These are phyloP conservation scores for Trypanosoma mega DNA, from an alignment of 208 protist genomes.

Conservation along the genomic window DNA sequence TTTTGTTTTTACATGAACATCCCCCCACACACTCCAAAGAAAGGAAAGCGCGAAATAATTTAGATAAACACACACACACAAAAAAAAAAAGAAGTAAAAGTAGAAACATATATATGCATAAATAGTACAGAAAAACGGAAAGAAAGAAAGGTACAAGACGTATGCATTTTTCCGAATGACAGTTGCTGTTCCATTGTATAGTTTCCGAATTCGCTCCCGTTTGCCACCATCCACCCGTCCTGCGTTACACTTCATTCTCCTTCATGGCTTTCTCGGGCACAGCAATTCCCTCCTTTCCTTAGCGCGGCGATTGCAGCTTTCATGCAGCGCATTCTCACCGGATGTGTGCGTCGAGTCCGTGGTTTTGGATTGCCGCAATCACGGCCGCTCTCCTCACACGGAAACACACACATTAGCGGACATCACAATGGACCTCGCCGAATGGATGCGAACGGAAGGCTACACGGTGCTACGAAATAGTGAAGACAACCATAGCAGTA, in stretches of 20 bases:
- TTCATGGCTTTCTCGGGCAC: constrained; percentile 68
- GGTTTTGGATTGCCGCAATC: constrained; percentile 34
- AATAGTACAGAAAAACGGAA: no score
- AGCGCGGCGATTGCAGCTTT: constrained; percentile 26
- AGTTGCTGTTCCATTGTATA: constrained; percentile 15
- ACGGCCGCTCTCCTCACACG: constrained; percentile 54
- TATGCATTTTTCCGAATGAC: no score
- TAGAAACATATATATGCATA: no score
- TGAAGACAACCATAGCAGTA: no score
- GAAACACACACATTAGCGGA: constrained; percentile 34
- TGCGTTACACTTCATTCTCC: constrained; percentile 39
- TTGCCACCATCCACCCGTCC: neutral
- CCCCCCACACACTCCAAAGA: no score
- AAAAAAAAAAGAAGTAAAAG: no score
- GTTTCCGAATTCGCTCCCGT: neutral
- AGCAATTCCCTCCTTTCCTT: constrained; percentile 47
- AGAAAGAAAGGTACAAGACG: no score
- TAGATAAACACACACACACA: no score
- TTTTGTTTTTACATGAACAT: no score
- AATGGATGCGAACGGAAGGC: constrained; percentile 22
- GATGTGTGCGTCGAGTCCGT: constrained; percentile 4
- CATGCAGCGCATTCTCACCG: constrained; percentile 16
- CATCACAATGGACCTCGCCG: constrained; percentile 36
- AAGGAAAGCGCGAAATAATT: no score
- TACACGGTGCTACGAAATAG: neutral